A percentile compares a stretch with the other conserved stretches of the same genome.
These are phyloP conservation scores for Ajuga reptans DNA, from an alignment of 305 asterid genomes.

Conservation along the genomic window DNA sequence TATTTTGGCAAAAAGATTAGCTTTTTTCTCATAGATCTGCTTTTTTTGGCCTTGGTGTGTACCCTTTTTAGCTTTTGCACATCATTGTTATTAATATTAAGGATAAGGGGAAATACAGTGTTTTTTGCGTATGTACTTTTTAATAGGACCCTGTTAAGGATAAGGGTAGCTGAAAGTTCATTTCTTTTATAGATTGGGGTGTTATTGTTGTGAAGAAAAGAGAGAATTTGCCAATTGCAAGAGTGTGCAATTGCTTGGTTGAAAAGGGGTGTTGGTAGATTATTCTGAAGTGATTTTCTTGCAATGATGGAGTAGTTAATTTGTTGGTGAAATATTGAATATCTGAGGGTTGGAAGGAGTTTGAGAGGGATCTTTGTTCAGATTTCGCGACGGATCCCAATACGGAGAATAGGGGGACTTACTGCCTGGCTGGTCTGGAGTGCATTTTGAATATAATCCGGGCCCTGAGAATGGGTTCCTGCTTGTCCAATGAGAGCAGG, in stretches of 20 bases:
- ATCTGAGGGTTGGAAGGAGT: slow-evolving; percentile 1
- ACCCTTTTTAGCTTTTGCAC: slow-evolving; percentile 29
- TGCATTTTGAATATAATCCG: slow-evolving; percentile 59
- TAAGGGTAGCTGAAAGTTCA: slow-evolving; percentile 27
- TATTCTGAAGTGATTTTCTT: neutral
- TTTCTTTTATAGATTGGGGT: slow-evolving; percentile 21
- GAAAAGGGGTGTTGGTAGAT: slow-evolving; percentile 12
- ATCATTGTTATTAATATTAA: slow-evolving; percentile 17
- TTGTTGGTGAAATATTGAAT: slow-evolving; percentile 18
- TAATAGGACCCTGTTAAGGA: slow-evolving; percentile 17
- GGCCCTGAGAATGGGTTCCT: slow-evolving; percentile 85
- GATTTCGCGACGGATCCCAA: slow-evolving; percentile 42
- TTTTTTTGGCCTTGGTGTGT: slow-evolving; percentile 21
- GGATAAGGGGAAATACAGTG: no score
- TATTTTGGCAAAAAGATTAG: slow-evolving; percentile 21
- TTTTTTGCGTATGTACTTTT: neutral
- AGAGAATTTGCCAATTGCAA: slow-evolving; percentile 5
- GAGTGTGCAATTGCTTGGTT: neutral
- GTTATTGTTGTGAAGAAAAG: slow-evolving; percentile 21
- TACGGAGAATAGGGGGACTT: slow-evolving; percentile 38
- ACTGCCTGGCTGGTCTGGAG: slow-evolving; percentile 63
- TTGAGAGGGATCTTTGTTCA: slow-evolving; percentile 13
- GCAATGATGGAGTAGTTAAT: slow-evolving; percentile 6
- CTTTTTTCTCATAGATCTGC: slow-evolving; percentile 33
- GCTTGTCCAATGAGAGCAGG: slow-evolving; percentile 71